phyloP scores from a whole-genome alignment of 176 grass and related monocot genomes.

The Oryza meyeriana region DNA sequence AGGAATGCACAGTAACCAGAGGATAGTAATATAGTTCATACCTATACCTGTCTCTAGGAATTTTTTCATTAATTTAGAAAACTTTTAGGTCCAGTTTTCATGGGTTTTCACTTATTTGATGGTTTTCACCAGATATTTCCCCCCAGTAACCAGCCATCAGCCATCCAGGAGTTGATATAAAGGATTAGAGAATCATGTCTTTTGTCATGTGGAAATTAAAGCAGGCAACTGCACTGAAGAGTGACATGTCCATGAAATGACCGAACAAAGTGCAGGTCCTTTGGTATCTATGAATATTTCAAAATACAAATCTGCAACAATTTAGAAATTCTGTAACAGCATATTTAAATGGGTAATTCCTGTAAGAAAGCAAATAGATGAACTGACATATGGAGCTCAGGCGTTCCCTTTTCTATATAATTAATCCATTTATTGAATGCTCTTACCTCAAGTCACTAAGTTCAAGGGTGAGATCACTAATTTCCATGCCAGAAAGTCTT shows the following conservation, averaged over 20 bases:
- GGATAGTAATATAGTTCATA: too few relatives aligned
- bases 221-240: not conserved
- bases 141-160: not conserved
- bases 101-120: too few relatives aligned
- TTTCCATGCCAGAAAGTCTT: conserved; percentile 76
- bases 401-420: not conserved
- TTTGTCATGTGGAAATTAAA: not conserved
- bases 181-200: not conserved
- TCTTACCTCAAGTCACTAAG: conserved; percentile 81
- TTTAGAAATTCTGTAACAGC: not conserved
- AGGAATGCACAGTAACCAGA: too few relatives aligned
- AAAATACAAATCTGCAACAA: not conserved
- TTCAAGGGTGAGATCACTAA: conserved; percentile 85
- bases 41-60: too few relatives aligned
- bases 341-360: not conserved
- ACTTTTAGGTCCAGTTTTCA: too few relatives aligned
- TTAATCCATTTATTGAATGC: not conserved
- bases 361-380: not conserved
- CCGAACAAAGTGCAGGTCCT: not conserved
- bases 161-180: not conserved
- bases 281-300: not conserved
- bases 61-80: too few relatives aligned
- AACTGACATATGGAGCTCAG: not conserved
- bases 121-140: too few relatives aligned
- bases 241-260: not conserved